Base-by-base conservation (phyloP, 2,329 filamentous ascomycete genomes). In the Rutstroemia sp. region DNA sequence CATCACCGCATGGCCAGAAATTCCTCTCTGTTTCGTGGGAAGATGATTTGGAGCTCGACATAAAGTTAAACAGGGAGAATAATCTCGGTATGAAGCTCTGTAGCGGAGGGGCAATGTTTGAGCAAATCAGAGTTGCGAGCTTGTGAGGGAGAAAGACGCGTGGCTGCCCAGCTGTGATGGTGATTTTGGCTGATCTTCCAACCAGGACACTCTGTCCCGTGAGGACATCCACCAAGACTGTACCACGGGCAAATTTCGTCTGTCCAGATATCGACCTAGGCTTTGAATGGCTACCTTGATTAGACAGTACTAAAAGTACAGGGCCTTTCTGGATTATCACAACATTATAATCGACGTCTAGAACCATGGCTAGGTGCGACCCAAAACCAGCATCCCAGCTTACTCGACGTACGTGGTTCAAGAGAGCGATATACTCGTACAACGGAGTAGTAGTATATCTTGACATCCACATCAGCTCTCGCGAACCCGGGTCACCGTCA, bases 401-500 rank as follows among this genome's bases (percentile, higher is more conserved):
- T 46, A 61, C n/a, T 39, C 57, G 57, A 19, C 59, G 49, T 48
- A 52, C 49, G 23, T 49, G 37, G 12, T 61, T 61, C 23, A 61
- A 47, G 4, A 49, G 53, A 23, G 53, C 59, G 4, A 61, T 59
- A 23, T 59, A 61, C 18, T 51, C 39, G 47, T 61, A 61, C 14
- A 61, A 39, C 14, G 54, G 53, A 27, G 59, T 59, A 6, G 70
- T 76, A n/a, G 67, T 61, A 58, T 73, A 77, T 0, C 67, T 66
- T 0, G 71, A 50, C 18, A n/a, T 39, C 75, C 75, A 77, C 27
- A 71, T 65, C 6, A 73, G 72, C 61, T 77, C 74, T 10, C 74
- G 73, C 58, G 75, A 75, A 25, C 63, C 21, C 0, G 74, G 74
- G 38, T 72, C 72, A 8, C 41, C 59, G 4, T 55, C 59, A 18